These are phyloP conservation scores for Cunninghamia lanceolata DNA, from an alignment of 75 land plant genomes.

Conservation along the genomic window DNA sequence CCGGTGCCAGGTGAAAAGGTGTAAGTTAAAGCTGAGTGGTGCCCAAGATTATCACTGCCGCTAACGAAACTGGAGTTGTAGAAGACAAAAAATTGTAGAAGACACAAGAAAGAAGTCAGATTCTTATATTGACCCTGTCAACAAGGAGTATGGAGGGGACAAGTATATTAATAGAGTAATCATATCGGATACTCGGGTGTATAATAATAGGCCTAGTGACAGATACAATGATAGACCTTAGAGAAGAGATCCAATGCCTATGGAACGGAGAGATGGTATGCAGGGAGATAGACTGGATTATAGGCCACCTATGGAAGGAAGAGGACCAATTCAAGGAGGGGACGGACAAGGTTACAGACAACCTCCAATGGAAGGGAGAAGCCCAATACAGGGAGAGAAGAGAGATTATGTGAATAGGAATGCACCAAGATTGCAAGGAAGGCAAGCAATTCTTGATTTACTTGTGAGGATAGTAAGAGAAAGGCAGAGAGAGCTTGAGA, in stretches of 20 bases:
- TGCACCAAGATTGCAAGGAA: conserved; percentile 4
- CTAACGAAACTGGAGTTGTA: too few species aligned
- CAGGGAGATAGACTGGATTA: too few species aligned
- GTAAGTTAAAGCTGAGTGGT: too few species aligned
- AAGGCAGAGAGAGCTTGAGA: conserved; percentile 35
- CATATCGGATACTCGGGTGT: conserved; percentile 3
- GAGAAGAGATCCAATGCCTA: not conserved
- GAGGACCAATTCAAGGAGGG: too few species aligned
- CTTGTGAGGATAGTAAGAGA: conserved; percentile 32
- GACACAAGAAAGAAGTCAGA: too few species aligned
- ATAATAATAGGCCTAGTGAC: conserved; percentile 6
- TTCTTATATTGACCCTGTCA: conserved; percentile 62
- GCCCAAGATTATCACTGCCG: too few species aligned
- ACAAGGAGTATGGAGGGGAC: conserved; percentile 60
- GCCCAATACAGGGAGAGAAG: too few species aligned
- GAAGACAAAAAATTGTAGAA: too few species aligned
- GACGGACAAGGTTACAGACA: too few species aligned
- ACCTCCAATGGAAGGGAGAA: too few species aligned
- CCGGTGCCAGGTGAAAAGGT: too few species aligned
- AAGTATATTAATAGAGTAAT: conserved; percentile 10
- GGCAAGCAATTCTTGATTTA: conserved; percentile 27
- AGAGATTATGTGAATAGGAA: conserved; percentile 34
- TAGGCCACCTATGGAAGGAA: too few species aligned
- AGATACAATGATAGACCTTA: not conserved
- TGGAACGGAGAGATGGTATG: not conserved